Base-by-base conservation (phyloP, 2,329 filamentous ascomycete genomes). In the Colletotrichum sp. region DNA sequence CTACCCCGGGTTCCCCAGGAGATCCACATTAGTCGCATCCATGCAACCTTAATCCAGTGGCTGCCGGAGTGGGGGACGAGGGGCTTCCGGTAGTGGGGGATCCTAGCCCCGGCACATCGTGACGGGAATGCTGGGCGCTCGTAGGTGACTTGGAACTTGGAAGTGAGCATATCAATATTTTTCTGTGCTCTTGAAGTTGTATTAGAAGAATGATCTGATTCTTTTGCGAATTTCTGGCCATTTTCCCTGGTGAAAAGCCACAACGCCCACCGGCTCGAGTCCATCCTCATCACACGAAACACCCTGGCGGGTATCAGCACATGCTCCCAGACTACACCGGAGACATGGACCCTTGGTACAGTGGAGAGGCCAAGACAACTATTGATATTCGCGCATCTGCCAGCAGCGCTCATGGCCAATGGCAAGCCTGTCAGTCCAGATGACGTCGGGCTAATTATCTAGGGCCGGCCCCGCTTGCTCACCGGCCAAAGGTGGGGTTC, bases 11-110 rank as follows among this genome's bases (percentile, higher is more conserved):
- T 61, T 75, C 73, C 59, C 73, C 69, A 67, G 67, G 21, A 61
- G 32, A 72, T 72, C 73, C 73, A 75, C 73, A 7, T 52, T 13
- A 6, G 32, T 61, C 21, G 34, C 26, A 32, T 26, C 63, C 57
- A 73, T 67, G 72, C 72, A 67, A 67, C 52, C 36, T 65, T 59
- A 16, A 68, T 39, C 32, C 57, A 63, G 67, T 13, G 12, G 59
- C n/a, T 68, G 26, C 73, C 70, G 69, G 48, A 72, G 70, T 64
- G 73, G 73, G 73, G 73, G 73, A 55, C 70, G 73, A 73, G 73
- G 73, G 73, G 64, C 16, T 75, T 73, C 63, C 73, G 70, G 24
- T 34, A 28, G 71, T 59, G 63, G 73, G 64, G 73, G 28, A 12
- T 10, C 26, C 30, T 28, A 16, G 21, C 15, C 9, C 7, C 73